Evolutionary conservation across 345 rosid genomes (phyloP), one percentile per base, ranked within the genome.

Genomic region (Eucalyptus marginata): DNA sequence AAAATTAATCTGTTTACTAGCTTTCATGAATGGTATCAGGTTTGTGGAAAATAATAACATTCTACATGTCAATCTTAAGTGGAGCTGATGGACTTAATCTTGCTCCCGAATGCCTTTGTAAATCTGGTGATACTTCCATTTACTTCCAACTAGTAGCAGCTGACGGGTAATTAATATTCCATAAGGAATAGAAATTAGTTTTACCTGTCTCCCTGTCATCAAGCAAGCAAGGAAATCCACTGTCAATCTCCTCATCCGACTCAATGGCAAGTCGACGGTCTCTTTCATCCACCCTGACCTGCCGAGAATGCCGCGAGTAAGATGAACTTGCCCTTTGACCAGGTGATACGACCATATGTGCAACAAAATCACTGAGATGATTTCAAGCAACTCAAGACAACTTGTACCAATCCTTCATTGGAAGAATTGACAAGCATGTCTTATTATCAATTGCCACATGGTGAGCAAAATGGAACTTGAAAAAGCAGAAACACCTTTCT

Each of bases 231-330:
- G 95, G 92, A 90, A 97, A 94, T 85, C 95, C 98, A 92, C 90
- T 93, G 83, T 95, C 94, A 6, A 96, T 93, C 85, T 96, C 99
- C 89, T 96, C 99, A 91, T 98, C 99, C 25, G 96, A 96, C 76
- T 96, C 96, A 90, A 92, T 92, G 83, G 90, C 81, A 51, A 94
- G 86, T 90, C 88, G 91, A 88, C 89, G 52, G 88, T 91, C 91
- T 86, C 85, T 94, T 90, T 90, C 91, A 94, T 96, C 99, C 93
- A 91, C 80, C 56, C 51, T 54, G 86, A 62, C 56, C 90, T 89
- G 89, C 76, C 13, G 22, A 40, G 15, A 76, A 25, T 36, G 84
- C 47, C 84, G 40, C 27, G 3, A 22, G 47, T 40, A 40, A 40
- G 47, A 76, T 76, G 84, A 76, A 64, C 76, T 64, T 64, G 36